phyloP scores from a whole-genome alignment of 2,329 filamentous ascomycete species.

The Xylaria sp. region DNA sequence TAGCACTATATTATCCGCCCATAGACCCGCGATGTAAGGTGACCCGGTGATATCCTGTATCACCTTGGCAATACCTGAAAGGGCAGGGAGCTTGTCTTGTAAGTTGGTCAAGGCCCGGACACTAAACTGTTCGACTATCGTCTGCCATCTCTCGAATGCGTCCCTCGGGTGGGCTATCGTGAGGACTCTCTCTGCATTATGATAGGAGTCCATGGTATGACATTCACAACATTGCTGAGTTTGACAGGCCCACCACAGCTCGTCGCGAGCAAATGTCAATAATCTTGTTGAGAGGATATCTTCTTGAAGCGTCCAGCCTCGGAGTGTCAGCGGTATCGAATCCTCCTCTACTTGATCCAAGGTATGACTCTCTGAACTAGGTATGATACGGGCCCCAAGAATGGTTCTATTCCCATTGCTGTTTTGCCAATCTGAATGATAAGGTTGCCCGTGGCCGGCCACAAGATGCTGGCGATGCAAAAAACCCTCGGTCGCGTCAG shows the following conservation, averaged over 20 bases:
- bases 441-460: neutral
- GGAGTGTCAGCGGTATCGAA: neutral
- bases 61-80: neutral
- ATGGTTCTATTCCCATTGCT: neutral
- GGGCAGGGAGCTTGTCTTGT: neutral
- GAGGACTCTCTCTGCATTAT: too few relatives aligned
- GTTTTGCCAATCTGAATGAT: neutral
- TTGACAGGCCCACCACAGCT: neutral
- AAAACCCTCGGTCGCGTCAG: slow-evolving; percentile 2
- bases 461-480: neutral
- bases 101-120: neutral
- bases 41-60: neutral
- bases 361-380: neutral
- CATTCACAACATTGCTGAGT: neutral
- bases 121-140: too few relatives aligned
- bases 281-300: neutral
- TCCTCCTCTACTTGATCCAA: neutral
- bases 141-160: too few relatives aligned
- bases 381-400: neutral
- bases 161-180: too few relatives aligned
- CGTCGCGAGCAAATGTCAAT: neutral
- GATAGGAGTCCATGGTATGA: neutral
- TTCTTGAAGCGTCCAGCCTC: slow-evolving; percentile 15
- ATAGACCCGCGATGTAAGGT: neutral
- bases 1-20: neutral